phyloP scores from a whole-genome alignment of 2,329 filamentous ascomycete species.

The Penicillium sp. region DNA sequence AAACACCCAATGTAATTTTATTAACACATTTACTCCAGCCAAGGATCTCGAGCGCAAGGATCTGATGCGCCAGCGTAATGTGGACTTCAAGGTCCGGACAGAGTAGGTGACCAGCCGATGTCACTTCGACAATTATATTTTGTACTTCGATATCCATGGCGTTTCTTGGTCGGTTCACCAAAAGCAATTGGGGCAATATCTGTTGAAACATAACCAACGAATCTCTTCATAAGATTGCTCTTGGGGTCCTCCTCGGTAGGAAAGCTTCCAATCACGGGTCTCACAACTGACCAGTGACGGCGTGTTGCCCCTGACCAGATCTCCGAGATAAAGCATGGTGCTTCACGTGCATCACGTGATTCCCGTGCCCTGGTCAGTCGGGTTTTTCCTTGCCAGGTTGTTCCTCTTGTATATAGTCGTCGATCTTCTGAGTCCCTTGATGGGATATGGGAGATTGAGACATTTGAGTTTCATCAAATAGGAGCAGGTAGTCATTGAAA shows the following conservation, averaged over 20 bases:
- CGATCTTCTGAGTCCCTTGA: constrained; percentile 1
- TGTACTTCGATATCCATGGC: constrained; percentile 44
- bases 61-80: constrained; percentile 61
- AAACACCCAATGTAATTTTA: background rate
- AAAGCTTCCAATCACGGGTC: background rate
- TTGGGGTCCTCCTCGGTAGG: constrained; percentile 4
- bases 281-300: background rate
- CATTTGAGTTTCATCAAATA: constrained; percentile 2
- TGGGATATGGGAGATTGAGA: constrained; percentile 2
- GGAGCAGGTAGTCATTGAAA: constrained; percentile 13
- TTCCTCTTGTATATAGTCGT: constrained; percentile 14
- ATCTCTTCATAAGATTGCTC: constrained; percentile 11
- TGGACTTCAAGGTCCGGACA: constrained; percentile 22
- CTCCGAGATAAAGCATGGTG: background rate
- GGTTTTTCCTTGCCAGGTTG: constrained; percentile 3
- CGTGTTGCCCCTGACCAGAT: background rate
- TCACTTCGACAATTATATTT: constrained; percentile 26
- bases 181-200: constrained; percentile 30
- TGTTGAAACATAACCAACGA: constrained; percentile 16
- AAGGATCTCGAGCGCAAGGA: constrained; percentile 66
- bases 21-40: constrained; percentile 42
- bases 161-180: constrained; percentile 38
- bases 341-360: background rate
- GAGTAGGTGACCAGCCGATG: constrained; percentile 19
- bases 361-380: background rate